Evolutionary conservation across 305 asterid species (phyloP).

Genomic region (Solanum hybrid): DNA sequence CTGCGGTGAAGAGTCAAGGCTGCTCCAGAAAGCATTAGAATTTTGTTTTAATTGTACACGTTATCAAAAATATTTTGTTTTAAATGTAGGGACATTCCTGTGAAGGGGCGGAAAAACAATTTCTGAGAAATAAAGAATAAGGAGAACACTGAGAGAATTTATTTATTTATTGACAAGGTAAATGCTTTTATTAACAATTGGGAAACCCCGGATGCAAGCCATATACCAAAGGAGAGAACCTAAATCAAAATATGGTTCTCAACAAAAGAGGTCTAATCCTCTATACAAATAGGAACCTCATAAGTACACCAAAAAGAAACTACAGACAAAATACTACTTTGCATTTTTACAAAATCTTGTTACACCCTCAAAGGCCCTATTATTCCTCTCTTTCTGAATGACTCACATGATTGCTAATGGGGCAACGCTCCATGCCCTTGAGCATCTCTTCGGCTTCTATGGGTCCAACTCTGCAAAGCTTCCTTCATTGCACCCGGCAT

Average conservation of each 20-base stretch:
- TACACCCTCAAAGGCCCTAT: background rate
- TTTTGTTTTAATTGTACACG: background rate
- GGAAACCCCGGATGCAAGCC: background rate
- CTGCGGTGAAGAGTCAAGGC: background rate
- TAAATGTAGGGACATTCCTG: background rate
- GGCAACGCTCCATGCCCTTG: background rate
- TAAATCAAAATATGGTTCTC: background rate
- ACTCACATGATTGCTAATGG: background rate
- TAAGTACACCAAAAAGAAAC: background rate
- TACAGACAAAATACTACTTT: background rate
- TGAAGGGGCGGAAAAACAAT: background rate
- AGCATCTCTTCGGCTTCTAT: background rate
- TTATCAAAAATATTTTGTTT: background rate
- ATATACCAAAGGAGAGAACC: background rate
- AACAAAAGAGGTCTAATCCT: background rate
- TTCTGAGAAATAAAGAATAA: background rate
- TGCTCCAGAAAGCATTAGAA: background rate
- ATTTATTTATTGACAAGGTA: background rate
- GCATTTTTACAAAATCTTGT: background rate
- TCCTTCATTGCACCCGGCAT: background rate
- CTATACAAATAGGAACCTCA: background rate
- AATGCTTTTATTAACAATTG: background rate
- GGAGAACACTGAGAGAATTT: background rate
- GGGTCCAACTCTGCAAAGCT: background rate
- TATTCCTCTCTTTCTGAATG: background rate